These are phyloP conservation scores for Artemisia annua DNA, from an alignment of 129 eudicot species.

Conservation along the genomic window DNA sequence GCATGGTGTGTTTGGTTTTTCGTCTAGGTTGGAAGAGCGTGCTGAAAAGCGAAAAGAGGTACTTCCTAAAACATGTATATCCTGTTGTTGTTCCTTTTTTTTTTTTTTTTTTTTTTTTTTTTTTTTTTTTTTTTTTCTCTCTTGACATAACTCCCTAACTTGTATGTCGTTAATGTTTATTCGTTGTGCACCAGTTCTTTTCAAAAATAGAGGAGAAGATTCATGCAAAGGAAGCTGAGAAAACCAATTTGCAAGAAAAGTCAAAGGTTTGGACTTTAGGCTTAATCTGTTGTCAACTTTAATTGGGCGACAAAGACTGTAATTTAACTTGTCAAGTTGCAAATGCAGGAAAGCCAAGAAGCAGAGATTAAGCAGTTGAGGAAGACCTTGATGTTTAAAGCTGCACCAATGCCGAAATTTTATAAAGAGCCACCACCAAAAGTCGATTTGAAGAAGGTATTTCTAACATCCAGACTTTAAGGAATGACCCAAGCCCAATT, in stretches of 20 bases:
- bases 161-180: neutral
- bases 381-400: constrained; percentile 55
- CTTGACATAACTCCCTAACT: neutral
- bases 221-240: constrained; percentile 44
- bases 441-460: constrained; percentile 43
- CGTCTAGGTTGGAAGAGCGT: constrained; percentile 81
- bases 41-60: constrained; percentile 97
- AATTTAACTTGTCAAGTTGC: constrained; percentile 4
- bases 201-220: constrained; percentile 58
- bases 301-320: neutral
- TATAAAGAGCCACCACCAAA: constrained; percentile 47
- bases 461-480: constrained; percentile 4
- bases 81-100: neutral
- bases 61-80: constrained; percentile 7
- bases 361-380: constrained; percentile 82
- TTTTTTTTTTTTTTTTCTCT: neutral
- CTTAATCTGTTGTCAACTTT: neutral
- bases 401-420: constrained; percentile 46
- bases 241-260: constrained; percentile 47
- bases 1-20: constrained; percentile 52
- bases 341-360: constrained; percentile 79
- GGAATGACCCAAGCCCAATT: neutral
- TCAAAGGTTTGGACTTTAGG: constrained; percentile 62
- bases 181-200: constrained; percentile 55
- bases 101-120: too few relatives aligned